Evolutionary conservation across 1,139 yeast genomes (phyloP), one percentile per base, ranked within the genome.

Genomic region (Taphrina pruni): DNA sequence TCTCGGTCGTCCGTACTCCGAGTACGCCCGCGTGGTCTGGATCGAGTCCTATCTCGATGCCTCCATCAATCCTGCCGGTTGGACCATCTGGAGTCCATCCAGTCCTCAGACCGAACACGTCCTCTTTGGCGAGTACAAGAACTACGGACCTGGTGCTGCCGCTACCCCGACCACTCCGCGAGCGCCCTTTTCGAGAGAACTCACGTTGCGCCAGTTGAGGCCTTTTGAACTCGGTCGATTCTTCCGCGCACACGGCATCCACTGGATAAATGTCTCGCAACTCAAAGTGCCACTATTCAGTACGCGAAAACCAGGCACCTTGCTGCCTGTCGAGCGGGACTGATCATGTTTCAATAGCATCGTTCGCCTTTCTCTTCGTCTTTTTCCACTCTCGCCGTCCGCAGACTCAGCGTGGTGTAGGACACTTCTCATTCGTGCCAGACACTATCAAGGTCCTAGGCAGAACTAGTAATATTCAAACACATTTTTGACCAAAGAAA

Each of bases 71-170:
- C 61, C 61, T n/a, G 38, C 38, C 12, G 61, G 61, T 3, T 56
- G 61, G 61, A 38, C 35, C n/a, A 56, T 56, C 48, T 56, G 61
- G 61, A 20, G 20, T 56, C 48, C 61, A 4, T n/a, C 48, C 41
- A 7, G 4, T 17, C 61, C 61, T 11, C 61, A 43, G 38, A 56
- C 48, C 6, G 35, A 20, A 12, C 48, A 43, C 50, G 61, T 56
- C 41, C 17, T 43, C 20, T 56, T 56, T 43, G 61, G 50, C n/a
- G 61, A 56, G 21, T 56, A 39, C 50, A 4, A 12, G 35, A 56
- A 41, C 17, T 20, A n/a, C 38, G 61, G 61, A n/a, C 61, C 61
- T 4, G 61, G 61, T 11, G 61, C 61, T 6, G 58, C 20, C 2
- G 14, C 43, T 6, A 32, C 36, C 2, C 14, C 41, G 26, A 35